phyloP scores from a whole-genome alignment of 176 grass and related monocot genomes.

The Dendrocalamus sinicus region DNA sequence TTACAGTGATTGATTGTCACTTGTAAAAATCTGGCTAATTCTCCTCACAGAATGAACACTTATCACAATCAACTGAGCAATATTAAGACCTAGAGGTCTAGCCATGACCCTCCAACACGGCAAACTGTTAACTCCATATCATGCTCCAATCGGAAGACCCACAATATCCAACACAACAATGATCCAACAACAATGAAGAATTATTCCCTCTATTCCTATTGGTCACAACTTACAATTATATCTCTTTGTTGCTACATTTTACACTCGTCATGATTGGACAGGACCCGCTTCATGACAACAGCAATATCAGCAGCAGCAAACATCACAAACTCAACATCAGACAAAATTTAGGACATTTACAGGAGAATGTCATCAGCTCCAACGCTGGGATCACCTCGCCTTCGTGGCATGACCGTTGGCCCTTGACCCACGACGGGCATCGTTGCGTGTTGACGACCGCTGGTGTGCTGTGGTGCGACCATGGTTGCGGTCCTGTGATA shows the following conservation, averaged over 20 bases:
- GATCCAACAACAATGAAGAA: neutral
- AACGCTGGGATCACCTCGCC: conserved; percentile 9
- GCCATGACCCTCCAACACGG: neutral
- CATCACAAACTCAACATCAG: conserved; percentile 22
- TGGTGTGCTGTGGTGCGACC: conserved; percentile 31
- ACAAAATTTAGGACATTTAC: conserved; percentile 53
- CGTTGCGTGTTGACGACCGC: conserved; percentile 28
- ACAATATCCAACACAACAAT: neutral
- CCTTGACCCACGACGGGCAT: conserved; percentile 28
- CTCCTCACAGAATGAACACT: neutral
- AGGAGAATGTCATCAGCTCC: conserved; percentile 38
- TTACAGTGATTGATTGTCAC: neutral
- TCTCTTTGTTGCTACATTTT: conserved; percentile 31
- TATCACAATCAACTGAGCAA: neutral
- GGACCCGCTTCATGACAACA: conserved; percentile 2
- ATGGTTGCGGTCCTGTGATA: conserved; percentile 35
- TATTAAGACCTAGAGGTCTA: neutral
- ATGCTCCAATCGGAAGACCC: neutral
- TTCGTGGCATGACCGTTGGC: conserved; percentile 24
- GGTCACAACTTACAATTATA: conserved; percentile 30
- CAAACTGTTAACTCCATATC: neutral
- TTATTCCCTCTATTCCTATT: conserved; percentile 43
- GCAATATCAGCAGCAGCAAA: neutral
- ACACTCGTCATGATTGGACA: conserved; percentile 41
- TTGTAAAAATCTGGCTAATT: neutral